phyloP scores from a whole-genome alignment of 139 green algal species.

The Coccomyxa sp. region DNA sequence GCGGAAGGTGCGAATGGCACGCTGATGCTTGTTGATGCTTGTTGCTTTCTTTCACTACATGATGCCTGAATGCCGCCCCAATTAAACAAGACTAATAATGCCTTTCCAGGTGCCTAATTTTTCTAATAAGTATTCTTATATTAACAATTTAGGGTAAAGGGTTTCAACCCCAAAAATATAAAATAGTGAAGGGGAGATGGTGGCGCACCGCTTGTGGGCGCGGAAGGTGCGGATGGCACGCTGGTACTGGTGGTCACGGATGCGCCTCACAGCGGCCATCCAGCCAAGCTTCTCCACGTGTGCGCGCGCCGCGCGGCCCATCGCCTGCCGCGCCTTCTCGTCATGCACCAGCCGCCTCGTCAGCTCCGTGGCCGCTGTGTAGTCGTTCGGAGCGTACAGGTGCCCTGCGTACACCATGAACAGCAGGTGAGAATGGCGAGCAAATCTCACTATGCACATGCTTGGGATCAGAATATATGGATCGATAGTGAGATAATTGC shows the following conservation, averaged over 20 bases:
- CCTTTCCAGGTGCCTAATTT: too few species aligned
- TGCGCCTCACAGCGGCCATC: slow-evolving; percentile 41
- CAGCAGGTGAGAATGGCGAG: neutral
- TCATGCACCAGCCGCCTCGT: slow-evolving; percentile 27
- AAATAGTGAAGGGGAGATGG: too few species aligned
- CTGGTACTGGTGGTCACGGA: slow-evolving; percentile 61
- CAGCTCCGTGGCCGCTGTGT: slow-evolving; percentile 26
- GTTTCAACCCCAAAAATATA: too few species aligned
- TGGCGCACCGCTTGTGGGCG: slow-evolving; percentile 19
- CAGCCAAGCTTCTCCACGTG: slow-evolving; percentile 49
- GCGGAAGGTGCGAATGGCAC: slow-evolving; percentile 42
- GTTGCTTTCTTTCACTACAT: too few species aligned
- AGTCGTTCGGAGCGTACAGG: slow-evolving; percentile 58
- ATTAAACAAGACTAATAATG: too few species aligned
- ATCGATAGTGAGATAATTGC: too few species aligned
- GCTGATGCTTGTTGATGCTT: slow-evolving; percentile 43
- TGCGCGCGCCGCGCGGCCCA: slow-evolving; percentile 17
- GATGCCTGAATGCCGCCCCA: too few species aligned
- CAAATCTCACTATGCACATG: neutral
- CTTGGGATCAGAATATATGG: neutral
- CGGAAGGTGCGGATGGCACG: slow-evolving; percentile 44
- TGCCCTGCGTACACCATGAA: slow-evolving; percentile 38
- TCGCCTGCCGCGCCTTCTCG: slow-evolving; percentile 11
- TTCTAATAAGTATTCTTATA: too few species aligned
- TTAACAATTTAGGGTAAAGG: too few species aligned